Evolutionary conservation across 306 rosid genomes (phyloP).

Genomic region (Cucurbita ficifolia): DNA sequence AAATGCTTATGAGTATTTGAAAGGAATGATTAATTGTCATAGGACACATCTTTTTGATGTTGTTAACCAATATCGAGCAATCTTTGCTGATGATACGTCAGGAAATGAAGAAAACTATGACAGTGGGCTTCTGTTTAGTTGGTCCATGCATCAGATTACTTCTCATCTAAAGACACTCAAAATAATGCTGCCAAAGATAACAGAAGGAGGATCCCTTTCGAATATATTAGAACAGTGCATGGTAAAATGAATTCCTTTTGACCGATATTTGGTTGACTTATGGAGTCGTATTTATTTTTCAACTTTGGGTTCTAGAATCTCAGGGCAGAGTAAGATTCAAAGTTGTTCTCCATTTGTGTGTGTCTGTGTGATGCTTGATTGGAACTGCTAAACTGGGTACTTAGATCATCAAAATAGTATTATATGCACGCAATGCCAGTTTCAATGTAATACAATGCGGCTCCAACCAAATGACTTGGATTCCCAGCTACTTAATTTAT

Average conservation of each 20-base stretch:
- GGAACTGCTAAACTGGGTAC: not conserved
- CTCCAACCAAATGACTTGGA: not conserved
- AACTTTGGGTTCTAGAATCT: not conserved
- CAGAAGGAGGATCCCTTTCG: slow-evolving; percentile 85
- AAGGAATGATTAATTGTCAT: slow-evolving; percentile 84
- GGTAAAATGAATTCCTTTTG: slow-evolving; percentile 37
- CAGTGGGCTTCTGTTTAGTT: slow-evolving; percentile 94
- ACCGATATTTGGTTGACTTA: not conserved
- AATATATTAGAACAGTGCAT: slow-evolving; percentile 95
- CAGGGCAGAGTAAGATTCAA: not conserved
- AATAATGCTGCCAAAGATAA: slow-evolving; percentile 86
- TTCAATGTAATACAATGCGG: not conserved
- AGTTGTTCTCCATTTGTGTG: not conserved
- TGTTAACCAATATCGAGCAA: slow-evolving; percentile 95
- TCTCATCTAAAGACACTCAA: slow-evolving; percentile 67
- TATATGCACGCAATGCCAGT: not conserved
- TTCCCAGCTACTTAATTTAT: slow-evolving; percentile 10
- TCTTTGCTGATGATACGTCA: slow-evolving; percentile 92
- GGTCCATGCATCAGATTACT: slow-evolving; percentile 98
- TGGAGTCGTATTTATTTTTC: not conserved
- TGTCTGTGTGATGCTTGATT: not conserved
- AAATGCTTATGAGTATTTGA: slow-evolving; percentile 75
- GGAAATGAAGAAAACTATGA: slow-evolving; percentile 96
- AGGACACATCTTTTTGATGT: slow-evolving; percentile 98
- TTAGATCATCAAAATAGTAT: not conserved